Evolutionary conservation across 2,329 filamentous ascomycete species (phyloP).

Genomic region (Lachnellula arida): DNA sequence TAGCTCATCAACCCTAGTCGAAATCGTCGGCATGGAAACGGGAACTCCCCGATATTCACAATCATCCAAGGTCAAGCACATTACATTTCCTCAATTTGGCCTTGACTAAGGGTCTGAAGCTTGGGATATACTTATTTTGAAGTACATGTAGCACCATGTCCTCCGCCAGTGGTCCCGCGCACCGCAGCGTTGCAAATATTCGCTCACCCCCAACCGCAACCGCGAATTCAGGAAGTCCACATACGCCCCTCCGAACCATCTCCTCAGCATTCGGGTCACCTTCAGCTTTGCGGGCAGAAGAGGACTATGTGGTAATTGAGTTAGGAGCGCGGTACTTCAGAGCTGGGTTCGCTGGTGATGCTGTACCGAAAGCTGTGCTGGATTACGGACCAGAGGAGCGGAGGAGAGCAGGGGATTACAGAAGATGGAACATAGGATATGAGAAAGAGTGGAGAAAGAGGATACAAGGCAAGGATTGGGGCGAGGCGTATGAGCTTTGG

Average conservation of each 20-base stretch:
- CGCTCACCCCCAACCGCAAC: slow-evolving; percentile 30
- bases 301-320: slow-evolving; percentile 81
- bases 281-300: slow-evolving; percentile 64
- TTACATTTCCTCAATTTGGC: no score
- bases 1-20: background rate
- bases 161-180: slow-evolving; percentile 40
- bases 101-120: background rate
- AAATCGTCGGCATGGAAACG: background rate
- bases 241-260: slow-evolving; percentile 52
- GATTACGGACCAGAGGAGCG: slow-evolving; percentile 71
- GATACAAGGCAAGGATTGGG: slow-evolving; percentile 51
- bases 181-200: slow-evolving; percentile 56
- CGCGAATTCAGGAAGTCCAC: slow-evolving; percentile 42
- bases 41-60: background rate
- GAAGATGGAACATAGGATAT: slow-evolving; percentile 59
- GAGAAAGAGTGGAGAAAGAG: slow-evolving; percentile 44
- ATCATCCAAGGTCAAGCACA: background rate
- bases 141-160: slow-evolving; percentile 25
- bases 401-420: slow-evolving; percentile 75
- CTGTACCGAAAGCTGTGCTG: slow-evolving; percentile 65
- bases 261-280: slow-evolving; percentile 54
- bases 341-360: slow-evolving; percentile 83
- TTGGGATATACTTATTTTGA: background rate
- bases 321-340: slow-evolving; percentile 74
- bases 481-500: slow-evolving; percentile 70